phyloP scores from a whole-genome alignment of 2,329 filamentous ascomycete genomes.

The Dothidotthia symphoricarpi region DNA sequence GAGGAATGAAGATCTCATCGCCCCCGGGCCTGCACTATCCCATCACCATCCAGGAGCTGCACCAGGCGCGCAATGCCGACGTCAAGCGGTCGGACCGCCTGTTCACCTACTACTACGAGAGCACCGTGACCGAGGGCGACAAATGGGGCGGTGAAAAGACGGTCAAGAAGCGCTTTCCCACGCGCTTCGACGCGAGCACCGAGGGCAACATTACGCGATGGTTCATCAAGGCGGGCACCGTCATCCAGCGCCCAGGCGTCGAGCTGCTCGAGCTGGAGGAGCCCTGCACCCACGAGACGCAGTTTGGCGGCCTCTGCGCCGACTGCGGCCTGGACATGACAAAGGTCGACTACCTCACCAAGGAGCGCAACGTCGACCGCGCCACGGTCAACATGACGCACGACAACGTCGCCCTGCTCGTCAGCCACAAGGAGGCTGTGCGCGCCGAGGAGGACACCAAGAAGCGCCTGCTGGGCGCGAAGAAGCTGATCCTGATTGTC shows the following conservation, averaged over 20 bases:
- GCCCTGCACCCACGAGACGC: conserved; percentile 84
- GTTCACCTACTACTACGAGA: conserved; percentile 84
- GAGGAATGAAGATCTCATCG: conserved; percentile 51
- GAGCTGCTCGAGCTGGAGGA: conserved; percentile 78
- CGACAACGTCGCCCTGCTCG: conserved; percentile 80
- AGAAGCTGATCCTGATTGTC: conserved; percentile 89
- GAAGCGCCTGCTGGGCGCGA: conserved; percentile 71
- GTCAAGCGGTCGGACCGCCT: conserved; percentile 75
- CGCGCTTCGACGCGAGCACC: conserved; percentile 77
- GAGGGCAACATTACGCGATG: conserved; percentile 78
- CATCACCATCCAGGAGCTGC: conserved; percentile 83
- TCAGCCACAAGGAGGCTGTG: conserved; percentile 78
- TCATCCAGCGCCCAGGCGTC: conserved; percentile 53
- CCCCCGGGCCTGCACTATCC: conserved; percentile 73
- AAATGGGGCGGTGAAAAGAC: conserved; percentile 71
- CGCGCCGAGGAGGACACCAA: conserved; percentile 84
- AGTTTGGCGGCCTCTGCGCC: conserved; percentile 86
- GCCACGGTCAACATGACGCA: conserved; percentile 95
- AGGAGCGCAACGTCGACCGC: conserved; percentile 74
- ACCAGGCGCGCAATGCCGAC: conserved; percentile 71
- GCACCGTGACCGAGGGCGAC: conserved; percentile 64
- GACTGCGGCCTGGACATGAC: conserved; percentile 97
- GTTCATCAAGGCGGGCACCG: conserved; percentile 66
- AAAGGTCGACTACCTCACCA: conserved; percentile 77
- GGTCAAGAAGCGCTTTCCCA: conserved; percentile 68